These are phyloP conservation scores for Coemansia sp. DNA, from an alignment of 192 early-diverging fungal genomes.

Conservation along the genomic window DNA sequence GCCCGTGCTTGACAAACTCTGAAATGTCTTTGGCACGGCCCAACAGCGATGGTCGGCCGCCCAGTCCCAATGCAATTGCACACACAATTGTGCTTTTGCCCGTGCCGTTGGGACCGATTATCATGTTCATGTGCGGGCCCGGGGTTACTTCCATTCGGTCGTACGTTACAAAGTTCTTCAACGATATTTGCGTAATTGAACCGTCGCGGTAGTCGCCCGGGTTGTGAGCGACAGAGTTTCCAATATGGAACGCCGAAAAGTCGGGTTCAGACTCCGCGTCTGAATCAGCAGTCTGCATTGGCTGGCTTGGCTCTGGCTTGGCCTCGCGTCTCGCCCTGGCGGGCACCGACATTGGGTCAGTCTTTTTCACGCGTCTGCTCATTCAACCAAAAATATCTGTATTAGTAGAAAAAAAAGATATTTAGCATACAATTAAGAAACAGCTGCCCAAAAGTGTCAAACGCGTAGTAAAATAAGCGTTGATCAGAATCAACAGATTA, in stretches of 20 bases:
- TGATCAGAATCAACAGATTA: neutral
- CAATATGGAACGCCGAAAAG: constrained; percentile 4
- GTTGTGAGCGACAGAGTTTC: neutral
- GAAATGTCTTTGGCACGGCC: constrained; percentile 86
- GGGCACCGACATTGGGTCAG: neutral
- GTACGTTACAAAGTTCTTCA: constrained; percentile 92
- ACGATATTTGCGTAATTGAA: constrained; percentile 39
- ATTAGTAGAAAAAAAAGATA: neutral
- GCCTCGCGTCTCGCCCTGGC: too few species aligned
- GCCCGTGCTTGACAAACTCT: constrained; percentile 90
- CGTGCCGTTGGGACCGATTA: constrained; percentile 94
- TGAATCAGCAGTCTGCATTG: too few species aligned
- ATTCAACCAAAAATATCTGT: neutral
- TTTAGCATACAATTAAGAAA: constrained; percentile 2
- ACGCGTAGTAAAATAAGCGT: neutral
- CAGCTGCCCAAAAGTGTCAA: too few species aligned
- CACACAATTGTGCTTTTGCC: constrained; percentile 96
- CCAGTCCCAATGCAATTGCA: constrained; percentile 68
- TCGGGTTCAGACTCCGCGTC: neutral
- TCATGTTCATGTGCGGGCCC: constrained; percentile 97
- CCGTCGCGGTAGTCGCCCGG: constrained; percentile 21
- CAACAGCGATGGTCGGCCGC: constrained; percentile 70
- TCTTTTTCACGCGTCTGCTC: constrained; percentile 1
- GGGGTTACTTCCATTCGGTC: constrained; percentile 78
- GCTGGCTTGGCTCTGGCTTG: too few species aligned